These are phyloP conservation scores for California macrophylla DNA, from an alignment of 441 rosid species.

Conservation along the genomic window DNA sequence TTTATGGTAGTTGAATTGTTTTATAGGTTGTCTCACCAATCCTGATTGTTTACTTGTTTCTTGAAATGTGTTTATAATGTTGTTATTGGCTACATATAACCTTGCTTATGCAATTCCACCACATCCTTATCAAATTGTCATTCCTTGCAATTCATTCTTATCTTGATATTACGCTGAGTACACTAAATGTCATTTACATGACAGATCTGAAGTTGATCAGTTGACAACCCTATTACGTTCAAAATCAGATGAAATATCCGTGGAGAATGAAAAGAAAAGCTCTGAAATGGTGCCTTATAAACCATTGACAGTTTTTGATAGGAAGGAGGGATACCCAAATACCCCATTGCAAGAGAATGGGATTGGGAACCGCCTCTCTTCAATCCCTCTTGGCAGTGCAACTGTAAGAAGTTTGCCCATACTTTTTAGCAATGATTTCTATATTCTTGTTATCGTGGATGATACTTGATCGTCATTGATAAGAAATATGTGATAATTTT, in stretches of 20 bases:
- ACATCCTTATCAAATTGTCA: neutral
- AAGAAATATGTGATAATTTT: neutral
- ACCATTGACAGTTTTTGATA: constrained; percentile 21
- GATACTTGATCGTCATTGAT: neutral
- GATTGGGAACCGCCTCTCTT: constrained; percentile 8
- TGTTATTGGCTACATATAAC: neutral
- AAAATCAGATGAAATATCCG: constrained; percentile 36
- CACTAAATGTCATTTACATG: constrained; percentile 11
- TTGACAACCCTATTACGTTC: constrained; percentile 63
- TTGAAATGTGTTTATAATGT: neutral
- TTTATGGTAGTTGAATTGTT: neutral
- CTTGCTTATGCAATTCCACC: neutral
- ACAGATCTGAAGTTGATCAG: constrained; percentile 78
- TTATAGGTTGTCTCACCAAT: neutral
- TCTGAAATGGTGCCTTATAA: constrained; percentile 30
- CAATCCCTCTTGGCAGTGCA: constrained; percentile 39
- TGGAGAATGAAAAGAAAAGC: constrained; percentile 29
- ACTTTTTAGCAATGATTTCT: constrained; percentile 5
- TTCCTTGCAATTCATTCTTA: neutral
- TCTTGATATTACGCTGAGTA: neutral
- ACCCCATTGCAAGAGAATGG: neutral
- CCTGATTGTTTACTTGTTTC: neutral
- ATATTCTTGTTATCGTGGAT: constrained; percentile 5
- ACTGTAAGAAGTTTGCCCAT: constrained; percentile 30
- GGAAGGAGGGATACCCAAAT: constrained; percentile 26